phyloP scores from a whole-genome alignment of 2,329 filamentous ascomycete species.

The Grosmannia penicillata region DNA sequence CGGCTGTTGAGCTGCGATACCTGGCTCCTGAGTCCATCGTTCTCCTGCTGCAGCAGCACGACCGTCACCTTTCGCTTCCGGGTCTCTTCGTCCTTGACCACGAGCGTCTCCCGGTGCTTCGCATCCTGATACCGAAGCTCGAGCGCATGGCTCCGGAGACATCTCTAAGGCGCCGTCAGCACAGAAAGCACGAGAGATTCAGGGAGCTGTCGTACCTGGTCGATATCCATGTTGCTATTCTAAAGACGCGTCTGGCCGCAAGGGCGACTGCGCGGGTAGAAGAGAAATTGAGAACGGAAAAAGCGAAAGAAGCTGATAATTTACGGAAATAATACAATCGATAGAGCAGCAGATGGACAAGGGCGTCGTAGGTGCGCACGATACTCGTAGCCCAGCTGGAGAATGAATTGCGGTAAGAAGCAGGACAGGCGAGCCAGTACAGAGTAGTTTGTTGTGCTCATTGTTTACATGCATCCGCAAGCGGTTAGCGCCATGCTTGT shows the following conservation, averaged over 20 bases:
- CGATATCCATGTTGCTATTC: constrained; percentile 18
- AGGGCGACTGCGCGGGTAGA: not conserved
- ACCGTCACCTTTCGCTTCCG: constrained; percentile 55
- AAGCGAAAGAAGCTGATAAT: not conserved
- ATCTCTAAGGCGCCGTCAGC: constrained; percentile 20
- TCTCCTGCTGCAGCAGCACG: constrained; percentile 62
- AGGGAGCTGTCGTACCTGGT: constrained; percentile 18
- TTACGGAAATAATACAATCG: not conserved
- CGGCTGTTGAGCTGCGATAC: constrained; percentile 44
- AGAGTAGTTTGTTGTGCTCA: constrained; percentile 2
- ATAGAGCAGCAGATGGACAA: not conserved
- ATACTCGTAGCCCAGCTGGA: not conserved
- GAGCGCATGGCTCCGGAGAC: constrained; percentile 34
- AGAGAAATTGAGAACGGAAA: not conserved
- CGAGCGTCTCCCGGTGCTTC: constrained; percentile 47
- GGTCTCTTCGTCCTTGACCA: constrained; percentile 61
- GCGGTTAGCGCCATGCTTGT: not conserved
- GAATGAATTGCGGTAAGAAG: not conserved
- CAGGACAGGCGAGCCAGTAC: not conserved
- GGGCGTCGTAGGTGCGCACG: not conserved
- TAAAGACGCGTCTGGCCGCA: constrained; percentile 2
- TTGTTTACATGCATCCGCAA: constrained; percentile 9
- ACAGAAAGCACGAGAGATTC: not conserved
- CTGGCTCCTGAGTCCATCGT: constrained; percentile 49
- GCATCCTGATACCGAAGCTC: constrained; percentile 57